phyloP scores from a whole-genome alignment of 176 grass and related monocot species.

The Lolium rigidum region DNA sequence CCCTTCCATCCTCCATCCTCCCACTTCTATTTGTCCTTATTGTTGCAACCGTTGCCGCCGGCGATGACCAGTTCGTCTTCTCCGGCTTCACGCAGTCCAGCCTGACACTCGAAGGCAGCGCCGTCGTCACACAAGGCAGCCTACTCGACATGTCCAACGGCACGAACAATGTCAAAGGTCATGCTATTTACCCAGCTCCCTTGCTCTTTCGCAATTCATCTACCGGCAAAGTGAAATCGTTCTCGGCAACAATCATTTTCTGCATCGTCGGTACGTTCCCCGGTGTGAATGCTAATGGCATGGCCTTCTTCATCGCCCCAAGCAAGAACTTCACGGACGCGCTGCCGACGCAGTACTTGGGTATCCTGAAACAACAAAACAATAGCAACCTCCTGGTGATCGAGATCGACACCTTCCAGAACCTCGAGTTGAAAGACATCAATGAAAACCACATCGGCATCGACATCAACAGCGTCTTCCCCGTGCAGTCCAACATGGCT shows the following conservation, averaged over 20 bases:
- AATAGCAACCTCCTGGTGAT: slow-evolving; percentile 26
- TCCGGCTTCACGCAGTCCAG: slow-evolving; percentile 43
- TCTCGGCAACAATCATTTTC: slow-evolving; percentile 26
- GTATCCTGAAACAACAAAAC: slow-evolving; percentile 12
- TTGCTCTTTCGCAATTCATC: slow-evolving; percentile 28
- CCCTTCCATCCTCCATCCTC: not conserved
- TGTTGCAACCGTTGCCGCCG: not conserved
- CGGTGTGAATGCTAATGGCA: slow-evolving; percentile 13
- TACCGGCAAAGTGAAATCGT: slow-evolving; percentile 13
- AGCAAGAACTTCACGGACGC: not conserved
- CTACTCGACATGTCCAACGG: slow-evolving; percentile 9
- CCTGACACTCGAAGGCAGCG: slow-evolving; percentile 38
- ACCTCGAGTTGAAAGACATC: slow-evolving; percentile 44
- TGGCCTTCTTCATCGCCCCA: not conserved
- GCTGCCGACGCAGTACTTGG: slow-evolving; percentile 7
- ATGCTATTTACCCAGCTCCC: slow-evolving; percentile 41
- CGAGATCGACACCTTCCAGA: slow-evolving; percentile 49
- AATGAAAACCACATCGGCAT: slow-evolving; percentile 50
- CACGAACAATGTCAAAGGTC: slow-evolving; percentile 31
- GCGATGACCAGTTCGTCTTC: slow-evolving; percentile 36
- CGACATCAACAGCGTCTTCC: slow-evolving; percentile 20
- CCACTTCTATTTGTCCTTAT: not conserved
- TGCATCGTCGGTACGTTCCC: slow-evolving; percentile 3
- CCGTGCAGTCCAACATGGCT: not conserved
- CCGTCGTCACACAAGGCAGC: slow-evolving; percentile 1